Base-by-base conservation (phyloP, 306 rosid species). In the Vigna reflexopilosa region DNA sequence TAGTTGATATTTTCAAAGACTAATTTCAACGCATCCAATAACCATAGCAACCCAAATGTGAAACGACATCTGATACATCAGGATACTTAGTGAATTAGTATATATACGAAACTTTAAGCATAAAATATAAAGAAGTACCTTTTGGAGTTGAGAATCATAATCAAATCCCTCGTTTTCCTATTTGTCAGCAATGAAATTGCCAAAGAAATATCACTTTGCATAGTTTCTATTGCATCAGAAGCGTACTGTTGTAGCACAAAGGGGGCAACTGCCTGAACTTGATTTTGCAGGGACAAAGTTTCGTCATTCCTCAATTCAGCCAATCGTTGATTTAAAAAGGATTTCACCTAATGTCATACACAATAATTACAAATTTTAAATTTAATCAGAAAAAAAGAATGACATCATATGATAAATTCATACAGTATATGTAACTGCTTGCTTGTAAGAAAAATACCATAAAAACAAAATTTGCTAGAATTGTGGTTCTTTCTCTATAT, bases 121-220 rank as follows among this genome's bases (percentile, higher is more conserved):
- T 63, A 42, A 73, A 73, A 77, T 50, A 65, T 75, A 44, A 81
- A 77, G 71, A 45, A 73, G 40, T 67, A 94, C 98, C 97, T 90
- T 87, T 89, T 91, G 64, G 97, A 94, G 91, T 94, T 92, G 73
- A 94, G 96, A 86, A 94, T 92, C 98, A 94, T 89, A 62, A 94
- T 85, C 86, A 94, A 82, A 82, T 92, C 98, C 81, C 90, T 84
- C 47, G 98, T 94, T 88, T 88, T 92, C 83, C 87, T 88, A 81
- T 92, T 87, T 62, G 97, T 92, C 72, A 94, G 84, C 78, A 92
- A 83, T 24, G 98, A 92, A 81, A 94, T 90, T 77, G 93, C 96
- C 85, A 82, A 67, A 26, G 93, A 89, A 78, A 94, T 83, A 83
- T 91, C 90, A 44, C 80, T 81, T 51, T 89, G 83, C 96, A 94